Percentiles rank a stretch among this genome's conserved stretches.
Evolutionary conservation across 2,329 filamentous ascomycete species (phyloP).

Genomic region (Podosphaera xanthii): DNA sequence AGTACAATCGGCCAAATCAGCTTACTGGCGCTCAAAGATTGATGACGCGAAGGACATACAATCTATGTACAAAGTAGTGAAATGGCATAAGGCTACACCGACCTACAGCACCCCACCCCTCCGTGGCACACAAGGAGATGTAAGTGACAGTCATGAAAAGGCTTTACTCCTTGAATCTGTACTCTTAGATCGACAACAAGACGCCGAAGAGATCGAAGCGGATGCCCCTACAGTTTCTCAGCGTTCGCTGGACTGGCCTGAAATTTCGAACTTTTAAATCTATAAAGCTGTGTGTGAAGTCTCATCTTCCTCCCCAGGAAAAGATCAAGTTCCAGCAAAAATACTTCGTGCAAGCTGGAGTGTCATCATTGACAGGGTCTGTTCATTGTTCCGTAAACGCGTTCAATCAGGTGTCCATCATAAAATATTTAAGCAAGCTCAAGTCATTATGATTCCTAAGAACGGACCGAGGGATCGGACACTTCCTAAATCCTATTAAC

Average conservation of each 20-base stretch:
- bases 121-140: neutral
- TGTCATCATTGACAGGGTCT: neutral
- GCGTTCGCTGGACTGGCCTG: neutral
- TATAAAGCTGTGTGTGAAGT: neutral
- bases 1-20: neutral
- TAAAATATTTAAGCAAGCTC: neutral
- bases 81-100: neutral
- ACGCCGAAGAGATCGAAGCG: neutral
- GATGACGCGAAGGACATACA: neutral
- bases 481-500: neutral
- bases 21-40: neutral
- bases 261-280: neutral
- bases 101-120: neutral
- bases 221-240: neutral
- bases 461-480: neutral
- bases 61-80: neutral
- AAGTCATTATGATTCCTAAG: neutral
- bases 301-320: neutral
- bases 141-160: neutral
- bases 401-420: neutral
- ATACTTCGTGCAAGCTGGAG: neutral
- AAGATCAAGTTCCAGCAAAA: neutral
- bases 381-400: neutral
- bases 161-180: neutral
- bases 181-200: neutral